Conservation (phyloP, 805 yeast genomes). For the Candida glaebosa region DNA sequence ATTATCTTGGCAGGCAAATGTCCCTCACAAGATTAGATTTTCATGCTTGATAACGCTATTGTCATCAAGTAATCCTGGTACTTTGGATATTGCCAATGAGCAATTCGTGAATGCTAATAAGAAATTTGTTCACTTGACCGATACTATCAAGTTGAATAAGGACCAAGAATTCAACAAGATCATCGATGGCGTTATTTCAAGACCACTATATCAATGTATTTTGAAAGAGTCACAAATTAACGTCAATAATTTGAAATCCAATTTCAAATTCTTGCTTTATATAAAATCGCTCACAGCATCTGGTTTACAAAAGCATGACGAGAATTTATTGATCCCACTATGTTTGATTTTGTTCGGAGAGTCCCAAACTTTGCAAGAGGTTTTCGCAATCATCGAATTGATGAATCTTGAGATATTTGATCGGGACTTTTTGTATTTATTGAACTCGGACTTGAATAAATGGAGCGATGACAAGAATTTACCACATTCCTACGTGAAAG, state of each 20-base stretch:
- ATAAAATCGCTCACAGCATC: constrained; percentile 35
- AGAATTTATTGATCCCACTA: constrained; percentile 35
- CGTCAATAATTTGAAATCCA: constrained; percentile 15
- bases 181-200: constrained; percentile 19
- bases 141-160: constrained; percentile 25
- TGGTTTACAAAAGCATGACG: constrained; percentile 39
- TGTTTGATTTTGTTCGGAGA: constrained; percentile 27
- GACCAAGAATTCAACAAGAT: constrained; percentile 30
- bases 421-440: constrained; percentile 20
- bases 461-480: constrained; percentile 25
- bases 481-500: constrained; percentile 16
- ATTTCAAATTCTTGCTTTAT: constrained; percentile 31
- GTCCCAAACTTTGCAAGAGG: constrained; percentile 19
- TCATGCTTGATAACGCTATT: constrained; percentile 27
- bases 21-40: constrained; percentile 23
- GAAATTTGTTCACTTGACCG: constrained; percentile 23
- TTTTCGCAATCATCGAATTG: constrained; percentile 30
- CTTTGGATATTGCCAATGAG: constrained; percentile 15
- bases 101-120: constrained; percentile 17
- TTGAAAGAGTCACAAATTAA: constrained; percentile 14
- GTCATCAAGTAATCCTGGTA: constrained; percentile 7
- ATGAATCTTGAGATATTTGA: constrained; percentile 30
- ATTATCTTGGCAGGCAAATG: constrained; percentile 36
- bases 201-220: constrained; percentile 29
- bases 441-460: constrained; percentile 22